Evolutionary conservation across 2,329 filamentous ascomycete genomes (phyloP).

Genomic region (Talaromyces albobiverticillius): DNA sequence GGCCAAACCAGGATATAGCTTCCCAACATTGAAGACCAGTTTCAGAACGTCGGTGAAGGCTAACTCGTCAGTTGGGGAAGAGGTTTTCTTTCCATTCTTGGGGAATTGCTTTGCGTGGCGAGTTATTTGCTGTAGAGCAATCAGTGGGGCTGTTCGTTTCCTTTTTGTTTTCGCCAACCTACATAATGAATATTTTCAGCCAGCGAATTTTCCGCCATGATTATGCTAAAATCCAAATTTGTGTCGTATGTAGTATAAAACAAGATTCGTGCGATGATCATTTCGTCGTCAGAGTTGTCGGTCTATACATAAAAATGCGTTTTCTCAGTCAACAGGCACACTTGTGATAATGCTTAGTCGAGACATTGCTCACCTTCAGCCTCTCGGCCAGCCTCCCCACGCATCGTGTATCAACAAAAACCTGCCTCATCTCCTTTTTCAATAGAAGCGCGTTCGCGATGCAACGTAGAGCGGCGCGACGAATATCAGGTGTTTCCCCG

Average conservation of each 20-base stretch:
- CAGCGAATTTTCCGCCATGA: conserved; percentile 65
- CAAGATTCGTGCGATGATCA: conserved; percentile 73
- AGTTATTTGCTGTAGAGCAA: conserved; percentile 55
- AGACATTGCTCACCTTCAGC: conserved; percentile 53
- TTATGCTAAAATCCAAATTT: conserved; percentile 60
- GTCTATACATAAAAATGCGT: conserved; percentile 39
- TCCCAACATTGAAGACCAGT: conserved; percentile 82
- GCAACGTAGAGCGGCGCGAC: conserved; percentile 74
- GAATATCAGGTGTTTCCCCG: conserved; percentile 59
- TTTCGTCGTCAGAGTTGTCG: conserved; percentile 78
- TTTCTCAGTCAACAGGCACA: conserved; percentile 9
- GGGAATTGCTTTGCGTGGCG: conserved; percentile 64
- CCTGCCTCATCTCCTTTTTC: conserved; percentile 64
- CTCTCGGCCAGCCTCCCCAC: conserved; percentile 65
- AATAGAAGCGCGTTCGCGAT: conserved; percentile 82
- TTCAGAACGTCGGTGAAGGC: conserved; percentile 82
- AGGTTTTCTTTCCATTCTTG: conserved; percentile 33
- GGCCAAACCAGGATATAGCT: conserved; percentile 64
- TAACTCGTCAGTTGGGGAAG: conserved; percentile 63
- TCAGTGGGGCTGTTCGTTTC: neutral
- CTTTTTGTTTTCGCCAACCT: conserved; percentile 12
- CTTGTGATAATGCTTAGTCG: too few species aligned
- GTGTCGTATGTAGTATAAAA: conserved; percentile 78
- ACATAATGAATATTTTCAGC: conserved; percentile 64
- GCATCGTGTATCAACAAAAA: conserved; percentile 69